Conservation (phyloP, 305 asterid species). For the Plantago coronopus region DNA sequence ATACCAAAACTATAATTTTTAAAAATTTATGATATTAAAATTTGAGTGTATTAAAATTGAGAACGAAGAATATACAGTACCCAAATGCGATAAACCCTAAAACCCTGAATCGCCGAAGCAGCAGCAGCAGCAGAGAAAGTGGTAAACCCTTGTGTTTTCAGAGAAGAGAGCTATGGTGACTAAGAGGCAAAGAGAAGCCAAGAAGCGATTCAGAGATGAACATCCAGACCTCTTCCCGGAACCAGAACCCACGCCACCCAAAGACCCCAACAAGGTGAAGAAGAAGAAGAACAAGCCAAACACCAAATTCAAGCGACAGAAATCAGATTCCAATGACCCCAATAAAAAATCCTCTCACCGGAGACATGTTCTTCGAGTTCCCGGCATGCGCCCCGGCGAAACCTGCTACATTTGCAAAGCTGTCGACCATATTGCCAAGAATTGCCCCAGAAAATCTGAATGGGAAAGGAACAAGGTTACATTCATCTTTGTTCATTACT, state of each 20-base stretch:
- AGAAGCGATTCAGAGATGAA: slow-evolving; percentile 47
- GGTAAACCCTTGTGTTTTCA: not conserved
- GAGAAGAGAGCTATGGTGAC: slow-evolving; percentile 54
- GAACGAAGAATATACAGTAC: too few species aligned
- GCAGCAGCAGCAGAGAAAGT: not conserved
- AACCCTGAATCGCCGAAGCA: too few species aligned
- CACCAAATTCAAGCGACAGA: slow-evolving; percentile 53
- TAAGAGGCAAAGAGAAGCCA: slow-evolving; percentile 63
- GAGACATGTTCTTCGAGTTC: slow-evolving; percentile 69
- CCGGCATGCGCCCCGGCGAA: slow-evolving; percentile 94
- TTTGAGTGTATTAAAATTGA: too few species aligned
- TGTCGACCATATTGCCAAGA: slow-evolving; percentile 66
- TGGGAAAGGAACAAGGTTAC: slow-evolving; percentile 92
- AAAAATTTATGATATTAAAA: too few species aligned
- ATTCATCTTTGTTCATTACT: not conserved
- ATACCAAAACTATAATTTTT: too few species aligned
- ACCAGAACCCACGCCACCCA: slow-evolving; percentile 64
- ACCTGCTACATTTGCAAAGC: slow-evolving; percentile 80
- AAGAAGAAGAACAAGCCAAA: slow-evolving; percentile 32
- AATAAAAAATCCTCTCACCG: slow-evolving; percentile 35
- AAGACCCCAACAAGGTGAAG: slow-evolving; percentile 58
- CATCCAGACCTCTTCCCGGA: slow-evolving; percentile 67
- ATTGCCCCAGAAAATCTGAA: slow-evolving; percentile 60
- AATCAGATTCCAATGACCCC: slow-evolving; percentile 33
- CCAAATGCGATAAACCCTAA: too few species aligned